These are phyloP conservation scores for Ceratocystis diversiconidia DNA, from an alignment of 2,329 filamentous ascomycete genomes.

Conservation along the genomic window DNA sequence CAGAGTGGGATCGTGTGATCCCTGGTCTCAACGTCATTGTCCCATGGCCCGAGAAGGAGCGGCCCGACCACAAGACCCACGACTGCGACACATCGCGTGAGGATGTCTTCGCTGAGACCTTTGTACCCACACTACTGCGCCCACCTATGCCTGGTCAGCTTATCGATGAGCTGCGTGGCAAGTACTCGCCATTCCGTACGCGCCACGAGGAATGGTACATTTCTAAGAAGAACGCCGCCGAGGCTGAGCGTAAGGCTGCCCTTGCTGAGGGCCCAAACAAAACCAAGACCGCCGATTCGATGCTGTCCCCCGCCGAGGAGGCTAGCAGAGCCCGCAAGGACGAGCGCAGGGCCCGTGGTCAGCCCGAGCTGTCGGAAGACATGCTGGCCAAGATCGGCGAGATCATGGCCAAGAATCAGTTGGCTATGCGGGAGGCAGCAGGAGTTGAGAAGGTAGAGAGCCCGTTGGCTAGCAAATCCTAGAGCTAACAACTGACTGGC, in stretches of 20 bases:
- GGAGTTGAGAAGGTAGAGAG: conserved; percentile 12
- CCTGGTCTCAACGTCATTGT: conserved; percentile 58
- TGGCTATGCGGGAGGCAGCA: conserved; percentile 20
- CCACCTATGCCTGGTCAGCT: conserved; percentile 67
- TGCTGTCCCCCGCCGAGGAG: conserved; percentile 46
- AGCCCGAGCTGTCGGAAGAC: conserved; percentile 41
- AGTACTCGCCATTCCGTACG: conserved; percentile 68
- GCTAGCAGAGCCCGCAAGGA: conserved; percentile 41
- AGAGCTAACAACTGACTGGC: not conserved
- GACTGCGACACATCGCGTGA: conserved; percentile 59
- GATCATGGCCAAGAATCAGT: conserved; percentile 43
- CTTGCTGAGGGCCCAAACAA: conserved; percentile 20
- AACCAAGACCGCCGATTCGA: conserved; percentile 23
- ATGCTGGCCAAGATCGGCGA: conserved; percentile 50
- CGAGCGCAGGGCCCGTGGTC: conserved; percentile 37
- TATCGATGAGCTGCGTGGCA: conserved; percentile 73
- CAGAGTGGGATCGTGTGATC: conserved; percentile 43
- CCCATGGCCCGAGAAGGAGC: conserved; percentile 59
- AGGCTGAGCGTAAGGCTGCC: conserved; percentile 30
- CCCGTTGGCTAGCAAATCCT: conserved; percentile 11
- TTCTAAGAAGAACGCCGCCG: conserved; percentile 46
- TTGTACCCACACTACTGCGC: conserved; percentile 59
- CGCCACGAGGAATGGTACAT: conserved; percentile 66
- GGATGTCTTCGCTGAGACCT: conserved; percentile 60
- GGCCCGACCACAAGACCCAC: conserved; percentile 39